Evolutionary conservation across 1,284 basidiomycete species (phyloP).

Genomic region (Marasmius tenuissimus): DNA sequence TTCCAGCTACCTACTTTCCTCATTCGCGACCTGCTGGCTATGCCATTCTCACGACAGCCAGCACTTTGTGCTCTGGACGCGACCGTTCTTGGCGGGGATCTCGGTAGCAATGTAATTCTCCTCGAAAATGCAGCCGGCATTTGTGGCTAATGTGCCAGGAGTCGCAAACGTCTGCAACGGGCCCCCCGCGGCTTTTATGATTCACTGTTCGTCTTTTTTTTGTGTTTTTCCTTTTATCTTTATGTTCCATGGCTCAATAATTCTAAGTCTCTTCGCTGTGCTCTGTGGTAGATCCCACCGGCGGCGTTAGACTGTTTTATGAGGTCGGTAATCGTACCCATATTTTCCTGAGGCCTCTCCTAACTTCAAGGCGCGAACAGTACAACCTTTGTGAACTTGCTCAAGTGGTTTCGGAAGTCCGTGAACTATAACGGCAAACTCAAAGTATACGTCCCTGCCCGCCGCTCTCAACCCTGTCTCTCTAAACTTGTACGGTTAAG

Average conservation of each 20-base stretch:
- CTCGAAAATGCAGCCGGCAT: not conserved
- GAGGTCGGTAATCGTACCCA: constrained; percentile 2
- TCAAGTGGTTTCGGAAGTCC: not conserved
- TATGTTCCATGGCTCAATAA: not conserved
- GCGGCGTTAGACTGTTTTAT: constrained; percentile 1
- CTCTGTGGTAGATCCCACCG: not conserved
- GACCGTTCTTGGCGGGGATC: not conserved
- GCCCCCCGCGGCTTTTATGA: not conserved
- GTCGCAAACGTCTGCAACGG: not conserved
- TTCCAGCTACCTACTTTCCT: not conserved
- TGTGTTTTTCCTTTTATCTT: not conserved
- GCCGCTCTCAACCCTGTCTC: not conserved
- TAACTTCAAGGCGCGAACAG: not conserved
- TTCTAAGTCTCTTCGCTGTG: not conserved
- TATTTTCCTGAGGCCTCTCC: not conserved
- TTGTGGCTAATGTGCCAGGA: not conserved
- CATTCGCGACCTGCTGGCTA: not conserved
- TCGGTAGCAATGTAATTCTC: not conserved
- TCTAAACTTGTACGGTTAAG: not conserved
- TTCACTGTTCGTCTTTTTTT: not conserved
- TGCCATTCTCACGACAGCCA: not conserved
- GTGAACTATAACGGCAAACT: not conserved
- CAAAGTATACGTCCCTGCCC: not conserved
- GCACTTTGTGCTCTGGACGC: not conserved
- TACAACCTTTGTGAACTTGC: not conserved